Evolutionary conservation across 1,284 basidiomycete species (phyloP), one percentile per base, ranked within the genome.

Genomic region (Pterula multifida): DNA sequence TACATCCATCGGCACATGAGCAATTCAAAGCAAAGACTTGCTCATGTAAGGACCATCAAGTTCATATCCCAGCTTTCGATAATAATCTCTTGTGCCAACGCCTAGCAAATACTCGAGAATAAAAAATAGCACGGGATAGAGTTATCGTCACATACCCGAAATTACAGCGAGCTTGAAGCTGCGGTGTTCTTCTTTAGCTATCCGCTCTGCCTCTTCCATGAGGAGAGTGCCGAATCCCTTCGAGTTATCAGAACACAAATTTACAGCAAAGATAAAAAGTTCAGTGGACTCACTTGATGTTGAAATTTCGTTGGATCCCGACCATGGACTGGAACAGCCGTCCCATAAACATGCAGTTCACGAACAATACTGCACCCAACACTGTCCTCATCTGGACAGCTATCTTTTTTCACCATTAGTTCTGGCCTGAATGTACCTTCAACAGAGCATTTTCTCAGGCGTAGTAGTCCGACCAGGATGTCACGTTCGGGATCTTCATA

Each of bases 201-300:
- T 98, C 55, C 92, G 76, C 67, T 98, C 96, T 1, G 96, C 96
- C 70, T 98, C 95, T 65, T 99, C 96, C 96, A 99, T 99, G 53
- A 99, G 69, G 54, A 98, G 65, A 23, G 93, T 98, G 19, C 96
- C 96, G 63, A 98, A 98, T 6, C 96, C 96, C 77, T 90, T 67
- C 46, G 60, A 49, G 17, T 24, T 24, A 17, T 39, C n/a, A 51
- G 32, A 49, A 12, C 28, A 36, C 62, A 53, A 61, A 61, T 19
- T 36, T 21, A 2, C 26, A 22, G 50, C 45, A 44, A 13, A 44
- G 48, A 48, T 49, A 28, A 50, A 42, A 32, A 32, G 6, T 32
- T 32, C 6, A 6, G 28, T 32, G 6, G 28, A 6, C 66, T 50
- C 45, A 82, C 81, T 71, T 94, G 90, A 67, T 97, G 93, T 64